Base-by-base conservation (phyloP, 2,329 filamentous ascomycete genomes). In the Ceratocystis lukuohia region DNA sequence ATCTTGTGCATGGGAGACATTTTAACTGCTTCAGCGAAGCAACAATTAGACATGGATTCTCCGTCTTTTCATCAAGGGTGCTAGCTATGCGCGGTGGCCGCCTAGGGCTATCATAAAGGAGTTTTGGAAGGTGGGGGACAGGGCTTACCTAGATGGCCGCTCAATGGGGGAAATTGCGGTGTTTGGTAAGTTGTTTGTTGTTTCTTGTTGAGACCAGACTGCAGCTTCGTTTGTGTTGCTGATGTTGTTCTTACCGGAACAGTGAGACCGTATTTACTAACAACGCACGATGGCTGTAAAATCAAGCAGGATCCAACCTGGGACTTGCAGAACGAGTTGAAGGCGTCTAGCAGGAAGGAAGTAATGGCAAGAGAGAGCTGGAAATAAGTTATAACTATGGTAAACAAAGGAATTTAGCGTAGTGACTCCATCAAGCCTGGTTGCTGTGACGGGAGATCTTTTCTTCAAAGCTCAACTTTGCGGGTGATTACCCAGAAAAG, bases 171-270 rank as follows among this genome's bases (percentile, higher is more conserved):
- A 22, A 59, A 37, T 30, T 59, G 15, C 56, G 2, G 6, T n/a
- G 56, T 37, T 59, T 59, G 56, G 7, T 37, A 2, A 33, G 5
- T 33, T 59, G 30, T 37, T 59, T 59, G n/a, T 57, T 57, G 25
- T 57, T 33, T 28, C 56, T 37, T 59, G 15, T 59, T 59, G 30
- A 59, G 56, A 59, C 56, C 56, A 59, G 56, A 59, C 30, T 30
- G 30, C 1, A 3, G 25, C 37, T 59, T 28, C 37, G 56, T 20
- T 59, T 59, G 56, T 59, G 12, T 59, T 59, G 25, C 33, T 57
- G 56, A 59, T 33, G 56, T 37, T 59, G 56, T n/a, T 59, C 56
- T 37, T 59, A 37, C 28, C 56, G 17, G n/a, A 30, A 8, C 8
- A 20, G 56, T 33, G 17, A 59, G 33, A 30, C 56, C 4, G 30